Conservation (phyloP, 2,329 filamentous ascomycete genomes). For the Cadophora luteo-olivacea region DNA sequence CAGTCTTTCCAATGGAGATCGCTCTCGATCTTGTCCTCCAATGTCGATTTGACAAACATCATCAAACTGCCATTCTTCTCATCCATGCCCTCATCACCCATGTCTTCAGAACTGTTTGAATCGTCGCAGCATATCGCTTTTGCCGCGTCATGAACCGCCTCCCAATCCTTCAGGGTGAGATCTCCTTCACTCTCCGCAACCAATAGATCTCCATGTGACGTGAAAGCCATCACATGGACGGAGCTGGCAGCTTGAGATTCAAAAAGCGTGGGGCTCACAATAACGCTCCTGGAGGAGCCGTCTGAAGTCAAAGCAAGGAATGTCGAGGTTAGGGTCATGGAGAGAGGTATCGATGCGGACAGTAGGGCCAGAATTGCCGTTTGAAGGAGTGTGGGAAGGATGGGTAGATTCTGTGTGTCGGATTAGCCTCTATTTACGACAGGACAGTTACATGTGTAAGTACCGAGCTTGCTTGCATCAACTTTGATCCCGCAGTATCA, state of each 20-base stretch:
- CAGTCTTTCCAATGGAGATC: slow-evolving; percentile 63
- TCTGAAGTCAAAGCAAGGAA: slow-evolving; percentile 63
- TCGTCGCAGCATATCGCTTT: slow-evolving; percentile 66
- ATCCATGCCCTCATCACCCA: slow-evolving; percentile 49
- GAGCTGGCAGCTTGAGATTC: slow-evolving; percentile 70
- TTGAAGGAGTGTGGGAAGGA: slow-evolving; percentile 84
- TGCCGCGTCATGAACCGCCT: slow-evolving; percentile 69
- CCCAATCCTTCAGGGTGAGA: slow-evolving; percentile 80
- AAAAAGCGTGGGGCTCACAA: slow-evolving; percentile 66
- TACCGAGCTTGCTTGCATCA: slow-evolving; percentile 67
- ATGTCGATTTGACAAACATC: slow-evolving; percentile 65
- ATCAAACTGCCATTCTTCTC: slow-evolving; percentile 55
- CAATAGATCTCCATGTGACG: slow-evolving; percentile 74
- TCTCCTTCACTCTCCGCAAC: slow-evolving; percentile 82
- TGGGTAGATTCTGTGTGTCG: slow-evolving; percentile 68
- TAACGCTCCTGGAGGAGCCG: slow-evolving; percentile 50
- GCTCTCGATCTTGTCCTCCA: slow-evolving; percentile 61
- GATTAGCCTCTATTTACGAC: slow-evolving; percentile 25
- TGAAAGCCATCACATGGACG: slow-evolving; percentile 84
- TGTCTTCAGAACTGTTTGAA: slow-evolving; percentile 39
- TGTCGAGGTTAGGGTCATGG: slow-evolving; percentile 71
- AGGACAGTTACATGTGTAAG: slow-evolving; percentile 27
- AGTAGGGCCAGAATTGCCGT: slow-evolving; percentile 79
- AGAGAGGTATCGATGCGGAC: slow-evolving; percentile 82
- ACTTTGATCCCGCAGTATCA: slow-evolving; percentile 65